These are phyloP conservation scores for Ustilago xerochloae DNA, from an alignment of 1,284 basidiomycete species.

Conservation along the genomic window DNA sequence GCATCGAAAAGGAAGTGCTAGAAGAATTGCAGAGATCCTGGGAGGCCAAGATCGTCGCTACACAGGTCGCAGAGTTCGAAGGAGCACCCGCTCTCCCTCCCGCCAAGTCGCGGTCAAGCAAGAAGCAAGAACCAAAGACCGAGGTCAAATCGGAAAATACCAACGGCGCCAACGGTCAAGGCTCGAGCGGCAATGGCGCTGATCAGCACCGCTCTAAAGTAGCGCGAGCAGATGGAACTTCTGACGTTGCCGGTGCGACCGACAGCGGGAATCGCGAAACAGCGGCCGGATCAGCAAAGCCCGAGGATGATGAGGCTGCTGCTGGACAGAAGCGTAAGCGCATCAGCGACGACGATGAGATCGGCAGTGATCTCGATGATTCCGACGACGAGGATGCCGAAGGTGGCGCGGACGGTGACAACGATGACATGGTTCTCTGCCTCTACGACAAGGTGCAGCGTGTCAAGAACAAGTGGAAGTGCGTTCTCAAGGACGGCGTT, in stretches of 20 bases:
- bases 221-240: slow-evolving; percentile 32
- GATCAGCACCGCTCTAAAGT: slow-evolving; percentile 45
- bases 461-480: slow-evolving; percentile 99
- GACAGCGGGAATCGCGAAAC: slow-evolving; percentile 12
- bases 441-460: slow-evolving; percentile 98
- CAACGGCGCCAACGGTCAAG: slow-evolving; percentile 9
- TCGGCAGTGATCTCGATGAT: slow-evolving; percentile 96
- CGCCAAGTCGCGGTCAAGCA: slow-evolving; percentile 42
- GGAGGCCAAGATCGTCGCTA: slow-evolving; percentile 90
- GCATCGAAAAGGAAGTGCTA: slow-evolving; percentile 89
- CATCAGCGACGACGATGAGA: slow-evolving; percentile 78
- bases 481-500: slow-evolving; percentile 97
- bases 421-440: slow-evolving; percentile 91
- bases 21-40: slow-evolving; percentile 92
- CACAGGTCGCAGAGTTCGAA: slow-evolving; percentile 93
- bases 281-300: slow-evolving; percentile 1
- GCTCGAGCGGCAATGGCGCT: slow-evolving; percentile 17
- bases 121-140: slow-evolving; percentile 35
- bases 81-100: slow-evolving; percentile 68
- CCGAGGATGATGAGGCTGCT: slow-evolving; percentile 27
- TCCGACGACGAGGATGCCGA: slow-evolving; percentile 77
- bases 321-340: slow-evolving; percentile 62
- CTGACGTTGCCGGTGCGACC: slow-evolving; percentile 29
- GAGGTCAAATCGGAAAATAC: slow-evolving; percentile 41
- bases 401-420: slow-evolving; percentile 70